Conservation (phyloP, 1,139 yeast species). For the Candida sp. region DNA sequence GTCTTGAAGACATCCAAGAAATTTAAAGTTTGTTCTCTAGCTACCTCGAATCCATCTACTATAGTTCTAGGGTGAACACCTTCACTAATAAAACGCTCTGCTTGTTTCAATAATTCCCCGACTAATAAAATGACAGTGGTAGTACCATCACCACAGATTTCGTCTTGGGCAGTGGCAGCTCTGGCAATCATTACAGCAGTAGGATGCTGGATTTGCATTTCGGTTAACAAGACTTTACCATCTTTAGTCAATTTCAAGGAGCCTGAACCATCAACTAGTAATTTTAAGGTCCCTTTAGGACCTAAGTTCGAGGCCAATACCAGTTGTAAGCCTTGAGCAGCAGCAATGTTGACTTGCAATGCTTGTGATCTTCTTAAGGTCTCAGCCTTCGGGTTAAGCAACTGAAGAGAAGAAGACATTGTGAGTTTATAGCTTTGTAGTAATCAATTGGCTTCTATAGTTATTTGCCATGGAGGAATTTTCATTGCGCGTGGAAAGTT, state of each 20-base stretch:
- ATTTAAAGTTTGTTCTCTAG: slow-evolving; percentile 70
- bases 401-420: slow-evolving; percentile 69
- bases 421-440: not conserved
- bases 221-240: slow-evolving; percentile 89
- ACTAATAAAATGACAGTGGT: slow-evolving; percentile 95
- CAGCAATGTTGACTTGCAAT: slow-evolving; percentile 87
- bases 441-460: not conserved
- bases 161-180: slow-evolving; percentile 99
- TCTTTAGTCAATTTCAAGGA: slow-evolving; percentile 94
- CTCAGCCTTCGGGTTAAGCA: slow-evolving; percentile 96
- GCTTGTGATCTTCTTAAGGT: slow-evolving; percentile 94
- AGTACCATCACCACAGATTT: slow-evolving; percentile 98
- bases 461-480: not conserved
- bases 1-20: slow-evolving; percentile 60
- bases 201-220: slow-evolving; percentile 99
- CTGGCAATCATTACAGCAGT: slow-evolving; percentile 99
- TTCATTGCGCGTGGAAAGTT: not conserved
- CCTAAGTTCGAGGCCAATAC: slow-evolving; percentile 91
- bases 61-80: slow-evolving; percentile 96
- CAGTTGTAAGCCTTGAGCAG: slow-evolving; percentile 95
- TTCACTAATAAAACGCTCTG: slow-evolving; percentile 86
- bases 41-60: slow-evolving; percentile 93
- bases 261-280: slow-evolving; percentile 97
- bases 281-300: slow-evolving; percentile 95
- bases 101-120: slow-evolving; percentile 93